Base-by-base conservation (phyloP, 768 basidiomycete genomes). In the Rubroboletus pulcherrimus region DNA sequence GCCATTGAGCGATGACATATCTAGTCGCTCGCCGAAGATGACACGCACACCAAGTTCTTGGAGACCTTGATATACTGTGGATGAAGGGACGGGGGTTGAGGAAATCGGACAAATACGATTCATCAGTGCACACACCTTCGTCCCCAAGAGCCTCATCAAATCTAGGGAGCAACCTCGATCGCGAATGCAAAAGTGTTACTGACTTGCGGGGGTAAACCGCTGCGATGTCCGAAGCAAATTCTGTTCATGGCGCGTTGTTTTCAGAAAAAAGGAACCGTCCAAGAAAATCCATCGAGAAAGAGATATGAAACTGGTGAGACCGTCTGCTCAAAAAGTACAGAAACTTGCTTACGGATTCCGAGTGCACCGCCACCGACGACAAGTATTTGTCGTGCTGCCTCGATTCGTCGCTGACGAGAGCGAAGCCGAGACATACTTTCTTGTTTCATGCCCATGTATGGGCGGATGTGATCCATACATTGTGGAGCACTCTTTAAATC, bases 301-400 rank as follows among this genome's bases (percentile, higher is more conserved):
- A 5, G 31, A 29, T 24, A 51, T 29, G 40, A 54, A 21, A 54
- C 26, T 9, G 4, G 33, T 26, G 40, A 41, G 35, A 1, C 26
- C 12, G 7, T 15, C 19, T n/a, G 35, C 17, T 38, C 2, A 35
- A 30, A 24, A n/a, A n/a, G 15, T 7, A 38, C 4, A 2, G 31
- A 40, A 40, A 30, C 21, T 26, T 29, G 76, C 83, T 61, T 65
- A 87, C 85, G 85, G 29, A 89, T 81, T 4, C 87, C 88, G 9
- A 89, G 77, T 1, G 88, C 85, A 0, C 89, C 88, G 11, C 85
- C 87, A 2, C 89, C 88, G 3, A 89, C 78, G 14, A 89, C 77
- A 7, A 89, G 76, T 4, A 90, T 75, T 40, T 76, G 80, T 1
- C 66, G 70, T 0, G 84, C 77, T 3, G 65, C 68, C 50, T 77